Base-by-base conservation (phyloP, 441 rosid species). In the Capsella rubella region DNA sequence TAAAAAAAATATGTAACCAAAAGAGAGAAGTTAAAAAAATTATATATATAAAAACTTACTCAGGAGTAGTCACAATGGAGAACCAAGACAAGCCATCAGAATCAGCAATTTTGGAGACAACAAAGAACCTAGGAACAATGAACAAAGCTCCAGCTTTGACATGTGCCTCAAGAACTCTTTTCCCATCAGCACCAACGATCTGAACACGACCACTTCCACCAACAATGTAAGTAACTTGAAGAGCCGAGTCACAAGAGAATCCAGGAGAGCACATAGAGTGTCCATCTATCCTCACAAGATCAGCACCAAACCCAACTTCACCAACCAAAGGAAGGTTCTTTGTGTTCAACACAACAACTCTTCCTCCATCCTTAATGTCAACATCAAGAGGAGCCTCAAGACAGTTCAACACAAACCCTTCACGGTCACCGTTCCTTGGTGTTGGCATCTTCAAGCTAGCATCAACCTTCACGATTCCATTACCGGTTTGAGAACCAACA, bases 251-350 rank as follows among this genome's bases (percentile, higher is more conserved):
- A 65, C 98, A 91, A 0, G 97, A 93, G 45, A 91, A 91, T 0
- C 97, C 97, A 45, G 97, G 98, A 29, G 98, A 93, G 68, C 97
- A 91, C 98, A 91, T 91, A 0, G 98, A 96, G 1, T 87, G 79
- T 0, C 84, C 86, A 46, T 91, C 93, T 4, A 94, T 62, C 64
- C 80, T 79, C 14, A 94, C 97, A 46, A 94, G 95, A 78, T 94
- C 98, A 57, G 97, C 97, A 10, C 98, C 98, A n/a, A 90, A 82
- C 2, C 98, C 97, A 51, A 90, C 87, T 60, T 94, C 85, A 31
- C 89, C 95, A n/a, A 94, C 92, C 54, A 90, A 68, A 50, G 97
- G 98, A 10, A 94, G 85, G 62, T 91, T 91, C 82, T 89, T 85
- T 4, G 95, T 90, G 71, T 87, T 89, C 86, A 91, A 70, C 0